These are phyloP conservation scores for Rhizophora apiculata DNA, from an alignment of 345 rosid species.

Conservation along the genomic window DNA sequence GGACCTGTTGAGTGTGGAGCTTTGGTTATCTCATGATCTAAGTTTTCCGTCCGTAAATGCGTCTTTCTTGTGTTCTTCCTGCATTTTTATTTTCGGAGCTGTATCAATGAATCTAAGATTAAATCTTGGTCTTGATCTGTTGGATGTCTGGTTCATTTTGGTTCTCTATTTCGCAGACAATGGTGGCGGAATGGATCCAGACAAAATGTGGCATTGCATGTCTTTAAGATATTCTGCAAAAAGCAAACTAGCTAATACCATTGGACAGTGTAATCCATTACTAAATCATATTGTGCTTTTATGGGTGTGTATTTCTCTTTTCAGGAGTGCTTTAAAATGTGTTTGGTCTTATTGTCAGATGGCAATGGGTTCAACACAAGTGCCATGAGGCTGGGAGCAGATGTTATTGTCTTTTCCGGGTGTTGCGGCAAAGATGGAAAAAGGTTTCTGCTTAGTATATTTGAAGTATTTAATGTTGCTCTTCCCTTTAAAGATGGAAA, in stretches of 20 bases:
- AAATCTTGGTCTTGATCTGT: background rate
- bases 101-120: background rate
- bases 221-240: constrained; percentile 82
- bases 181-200: constrained; percentile 79
- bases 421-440: constrained; percentile 40
- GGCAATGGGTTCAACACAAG: constrained; percentile 90
- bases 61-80: too few relatives aligned
- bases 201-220: constrained; percentile 69
- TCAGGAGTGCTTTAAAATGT: background rate
- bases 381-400: constrained; percentile 90
- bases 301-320: background rate
- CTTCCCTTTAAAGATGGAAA: background rate
- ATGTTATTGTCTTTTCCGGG: constrained; percentile 72
- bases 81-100: background rate
- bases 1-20: too few relatives aligned
- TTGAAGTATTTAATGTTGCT: background rate
- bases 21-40: too few relatives aligned
- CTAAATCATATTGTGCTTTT: background rate
- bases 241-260: constrained; percentile 60
- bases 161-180: constrained; percentile 41
- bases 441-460: constrained; percentile 27
- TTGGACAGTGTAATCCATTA: constrained; percentile 66
- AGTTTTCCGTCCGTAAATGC: too few relatives aligned
- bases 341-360: constrained; percentile 35
- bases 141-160: background rate